Base-by-base conservation (phyloP, 176 grass and related monocot genomes). In the Eleusine indica region DNA sequence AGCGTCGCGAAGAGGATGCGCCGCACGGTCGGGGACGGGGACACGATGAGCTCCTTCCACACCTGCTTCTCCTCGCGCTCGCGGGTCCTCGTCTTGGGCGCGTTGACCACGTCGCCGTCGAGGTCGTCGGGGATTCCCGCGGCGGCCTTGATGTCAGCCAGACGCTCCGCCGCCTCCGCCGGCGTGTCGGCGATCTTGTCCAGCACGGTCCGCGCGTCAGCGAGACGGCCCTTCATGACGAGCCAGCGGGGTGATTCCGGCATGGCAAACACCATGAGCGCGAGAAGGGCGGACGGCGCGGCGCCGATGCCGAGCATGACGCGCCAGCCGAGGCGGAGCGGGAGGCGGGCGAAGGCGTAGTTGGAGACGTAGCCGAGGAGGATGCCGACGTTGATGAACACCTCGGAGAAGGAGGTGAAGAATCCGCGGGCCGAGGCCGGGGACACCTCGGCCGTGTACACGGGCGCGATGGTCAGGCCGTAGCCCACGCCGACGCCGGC, bases 211-310 rank as follows among this genome's bases (percentile, higher is more conserved):
- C 66, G 90, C 52, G 93, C 90, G 40, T 95, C 93, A 11, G 62
- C 85, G 41, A 95, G 74, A 14, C 93, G 85, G 18, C 93, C 93
- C 32, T 88, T 91, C 69, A 92, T 85, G 79, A 95, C 49, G 25
- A 92, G 88, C 93, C 93, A 95, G 18, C 93, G 85, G 0, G 93
- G 93, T 0, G 93, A 95, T 72, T 95, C 93, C 0, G 93, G 93
- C 90, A 95, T 90, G 82, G 22, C 76, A 54, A 88, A 58, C 13
- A 92, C 82, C 46, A 82, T 41, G 43, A 90, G 29, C 9, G 87
- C 87, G 0, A 95, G 90, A 9, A 95, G 28, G 13, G 84, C 58
- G 46, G 90, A 92, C 18, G 93, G 93, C 40, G 66, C 57, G 2
- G 88, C 90, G 71, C 93, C 90, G 21, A 90, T 42, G 79, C 90